Conservation (phyloP, 768 basidiomycete species). For the Psilocybe subaeruginosa region DNA sequence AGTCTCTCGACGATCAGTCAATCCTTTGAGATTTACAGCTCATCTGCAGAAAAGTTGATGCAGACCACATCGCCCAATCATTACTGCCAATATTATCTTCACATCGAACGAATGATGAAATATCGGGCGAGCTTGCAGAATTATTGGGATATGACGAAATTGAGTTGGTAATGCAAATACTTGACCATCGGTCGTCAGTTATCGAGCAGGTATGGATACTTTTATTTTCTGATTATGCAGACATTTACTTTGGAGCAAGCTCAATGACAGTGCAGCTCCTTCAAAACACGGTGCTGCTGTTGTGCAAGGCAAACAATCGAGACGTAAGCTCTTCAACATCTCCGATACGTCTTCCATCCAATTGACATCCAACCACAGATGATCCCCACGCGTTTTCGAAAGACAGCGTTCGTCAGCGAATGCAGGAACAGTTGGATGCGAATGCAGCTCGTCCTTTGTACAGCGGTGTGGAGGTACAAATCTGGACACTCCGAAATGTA, state of each 20-base stretch:
- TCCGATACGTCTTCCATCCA: not conserved
- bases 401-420: constrained; percentile 57
- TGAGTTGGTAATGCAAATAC: constrained; percentile 73
- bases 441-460: constrained; percentile 73
- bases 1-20: not conserved
- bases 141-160: constrained; percentile 85
- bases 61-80: constrained; percentile 12
- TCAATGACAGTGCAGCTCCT: not conserved
- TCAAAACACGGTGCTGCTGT: not conserved
- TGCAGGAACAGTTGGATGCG: constrained; percentile 60
- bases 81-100: constrained; percentile 45
- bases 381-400: constrained; percentile 32
- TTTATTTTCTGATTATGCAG: not conserved
- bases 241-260: constrained; percentile 16
- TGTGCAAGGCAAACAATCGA: not conserved
- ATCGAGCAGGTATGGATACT: constrained; percentile 47
- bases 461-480: constrained; percentile 50
- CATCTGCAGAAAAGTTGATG: constrained; percentile 13
- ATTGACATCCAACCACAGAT: constrained; percentile 4
- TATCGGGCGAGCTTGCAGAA: constrained; percentile 80
- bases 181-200: constrained; percentile 55
- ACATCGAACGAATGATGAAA: constrained; percentile 60
- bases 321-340: not conserved
- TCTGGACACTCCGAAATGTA: not conserved
- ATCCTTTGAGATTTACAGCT: not conserved